Base-by-base conservation (phyloP, 1,139 yeast genomes). In the Debaryomyces fabryi region DNA sequence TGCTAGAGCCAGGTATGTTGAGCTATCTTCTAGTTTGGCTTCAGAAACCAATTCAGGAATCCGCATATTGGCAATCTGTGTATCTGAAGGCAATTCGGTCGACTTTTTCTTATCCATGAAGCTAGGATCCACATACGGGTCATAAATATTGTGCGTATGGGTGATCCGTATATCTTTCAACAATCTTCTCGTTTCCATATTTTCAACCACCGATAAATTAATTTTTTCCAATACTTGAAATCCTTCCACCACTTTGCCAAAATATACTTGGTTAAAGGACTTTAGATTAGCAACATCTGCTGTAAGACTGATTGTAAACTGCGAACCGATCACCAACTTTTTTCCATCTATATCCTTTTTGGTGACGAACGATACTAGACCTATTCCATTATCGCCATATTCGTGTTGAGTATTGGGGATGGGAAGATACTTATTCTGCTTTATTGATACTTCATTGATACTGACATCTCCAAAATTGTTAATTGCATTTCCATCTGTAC, bases 211-310 rank as follows among this genome's bases (percentile, higher is more conserved):
- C 1, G 74, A 52, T 0, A 53, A 54, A 54, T 77, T 81, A 40
- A 85, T 71, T 27, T 59, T 62, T 23, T 78, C 75, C 37, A 85
- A 61, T 0, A 76, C 65, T 1, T 72, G 75, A 24, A 74, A 65
- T 0, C 82, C 88, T 57, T 83, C 88, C 1, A 65, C 73, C 1
- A 84, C 76, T 35, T 63, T 65, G 0, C 86, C 89, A 65, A 84
- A 79, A 32, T 53, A 49, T 12, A 42, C 24, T 9, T 40, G 35
- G 9, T 53, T 52, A 10, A 52, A 44, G 16, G 54, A 39, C 6
- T 12, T 8, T 9, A 39, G 24, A 12, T 13, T 21, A 15, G 18
- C 32, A 7, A 23, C 46, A 15, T 57, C 59, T 18, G 62, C 61
- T 4, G 60, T 54, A 24, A 74, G 56, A 2, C 67, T 52, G 3